phyloP scores from a whole-genome alignment of 148 eudicot species.

The Dianthus caryophyllus region DNA sequence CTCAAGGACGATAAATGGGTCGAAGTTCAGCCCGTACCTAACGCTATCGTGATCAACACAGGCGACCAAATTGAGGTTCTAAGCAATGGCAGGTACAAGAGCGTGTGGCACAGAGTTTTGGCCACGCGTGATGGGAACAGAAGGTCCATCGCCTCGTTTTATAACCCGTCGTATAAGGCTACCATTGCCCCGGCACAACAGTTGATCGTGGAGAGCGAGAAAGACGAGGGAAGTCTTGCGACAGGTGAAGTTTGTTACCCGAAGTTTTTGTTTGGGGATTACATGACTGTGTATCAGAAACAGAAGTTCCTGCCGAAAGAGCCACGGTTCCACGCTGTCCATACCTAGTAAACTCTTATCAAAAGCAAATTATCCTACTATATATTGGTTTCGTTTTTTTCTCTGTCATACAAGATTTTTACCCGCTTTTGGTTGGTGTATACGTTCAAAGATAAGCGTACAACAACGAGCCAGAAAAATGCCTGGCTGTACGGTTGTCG shows the following conservation, averaged over 20 bases:
- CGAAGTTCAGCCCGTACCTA: constrained; percentile 65
- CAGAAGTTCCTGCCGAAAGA: constrained; percentile 86
- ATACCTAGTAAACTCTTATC: constrained; percentile 32
- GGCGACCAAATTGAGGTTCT: constrained; percentile 91
- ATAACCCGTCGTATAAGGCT: constrained; percentile 67
- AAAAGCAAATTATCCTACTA: background rate
- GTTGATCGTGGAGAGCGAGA: constrained; percentile 25
- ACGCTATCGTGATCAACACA: constrained; percentile 77
- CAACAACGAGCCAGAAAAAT: background rate
- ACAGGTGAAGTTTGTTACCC: constrained; percentile 39
- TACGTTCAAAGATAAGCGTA: background rate
- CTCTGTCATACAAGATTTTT: background rate
- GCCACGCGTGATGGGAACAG: constrained; percentile 49
- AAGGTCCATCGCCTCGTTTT: constrained; percentile 77
- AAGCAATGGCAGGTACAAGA: constrained; percentile 86
- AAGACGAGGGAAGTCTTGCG: constrained; percentile 7
- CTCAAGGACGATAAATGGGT: constrained; percentile 74
- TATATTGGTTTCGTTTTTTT: background rate
- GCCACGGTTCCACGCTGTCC: constrained; percentile 78
- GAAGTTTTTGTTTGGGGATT: constrained; percentile 72
- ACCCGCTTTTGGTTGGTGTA: background rate
- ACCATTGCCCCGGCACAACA: constrained; percentile 62
- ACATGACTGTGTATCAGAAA: constrained; percentile 73
- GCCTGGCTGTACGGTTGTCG: constrained; percentile 6
- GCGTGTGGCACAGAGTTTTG: constrained; percentile 81